Evolutionary conservation across 768 basidiomycete genomes (phyloP).

Genomic region (Pleurotus tuoliensis): DNA sequence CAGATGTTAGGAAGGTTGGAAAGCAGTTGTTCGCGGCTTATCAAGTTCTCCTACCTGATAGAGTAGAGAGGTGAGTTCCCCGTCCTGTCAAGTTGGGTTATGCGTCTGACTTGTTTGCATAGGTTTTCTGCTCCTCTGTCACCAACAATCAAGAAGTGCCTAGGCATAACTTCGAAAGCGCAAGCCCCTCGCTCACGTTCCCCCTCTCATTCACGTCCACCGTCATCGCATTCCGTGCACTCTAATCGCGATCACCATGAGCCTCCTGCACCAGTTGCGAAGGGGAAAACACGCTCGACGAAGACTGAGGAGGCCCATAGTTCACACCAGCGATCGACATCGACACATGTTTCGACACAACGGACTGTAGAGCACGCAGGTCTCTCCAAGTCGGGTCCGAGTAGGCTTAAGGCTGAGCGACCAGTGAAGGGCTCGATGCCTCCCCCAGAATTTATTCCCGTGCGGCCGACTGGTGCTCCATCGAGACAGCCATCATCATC

Average conservation of each 20-base stretch:
- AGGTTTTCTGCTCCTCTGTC: constrained; percentile 75
- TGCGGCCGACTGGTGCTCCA: constrained; percentile 16
- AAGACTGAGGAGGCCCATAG: background rate
- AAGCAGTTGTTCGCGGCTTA: constrained; percentile 76
- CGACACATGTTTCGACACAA: constrained; percentile 17
- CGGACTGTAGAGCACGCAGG: constrained; percentile 8
- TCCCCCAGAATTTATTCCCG: constrained; percentile 24
- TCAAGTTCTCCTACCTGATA: constrained; percentile 59
- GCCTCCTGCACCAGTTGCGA: constrained; percentile 13
- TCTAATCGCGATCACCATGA: constrained; percentile 12
- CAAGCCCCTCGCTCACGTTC: background rate
- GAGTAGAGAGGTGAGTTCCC: constrained; percentile 55
- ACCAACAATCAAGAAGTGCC: constrained; percentile 73
- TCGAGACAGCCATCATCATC: constrained; percentile 11
- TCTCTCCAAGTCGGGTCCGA: constrained; percentile 8
- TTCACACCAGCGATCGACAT: constrained; percentile 13
- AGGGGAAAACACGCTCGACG: background rate
- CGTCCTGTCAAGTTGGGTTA: constrained; percentile 1
- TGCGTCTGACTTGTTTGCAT: constrained; percentile 4
- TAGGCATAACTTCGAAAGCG: constrained; percentile 44
- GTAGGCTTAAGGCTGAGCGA: constrained; percentile 9
- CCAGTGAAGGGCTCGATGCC: constrained; percentile 14
- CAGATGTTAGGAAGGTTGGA: constrained; percentile 68
- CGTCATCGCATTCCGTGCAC: constrained; percentile 13
- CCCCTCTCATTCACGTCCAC: constrained; percentile 1